Evolutionary conservation across 2,329 filamentous ascomycete species (phyloP), one percentile per base, ranked within the genome.

Genomic region (Trichothecium roseum): DNA sequence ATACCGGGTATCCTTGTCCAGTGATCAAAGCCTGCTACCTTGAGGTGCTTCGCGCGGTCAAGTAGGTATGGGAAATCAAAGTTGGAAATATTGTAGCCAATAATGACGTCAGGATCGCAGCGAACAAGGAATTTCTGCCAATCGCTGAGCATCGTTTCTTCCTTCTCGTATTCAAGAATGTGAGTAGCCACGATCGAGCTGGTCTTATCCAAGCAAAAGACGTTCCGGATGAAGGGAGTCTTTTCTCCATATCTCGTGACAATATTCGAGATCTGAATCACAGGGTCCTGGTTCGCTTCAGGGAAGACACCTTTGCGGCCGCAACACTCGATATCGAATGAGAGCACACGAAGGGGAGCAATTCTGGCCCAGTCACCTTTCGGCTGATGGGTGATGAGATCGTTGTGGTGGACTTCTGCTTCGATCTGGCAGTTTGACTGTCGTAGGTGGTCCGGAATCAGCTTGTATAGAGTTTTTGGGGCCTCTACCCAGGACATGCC

Each of bases 401-500:
- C 80, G 39, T 68, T 66, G 51, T 93, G 94, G 54, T 82, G 79
- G 37, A 94, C 75, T 46, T 80, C 72, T 10, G 89, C 91, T 61
- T 98, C 91, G 44, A 98, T 94, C 59, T 98, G 91, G 56, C 91
- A 96, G 49, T 87, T 94, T 2, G 89, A 96, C 44, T 94, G 83
- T 41, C 78, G 74, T 40, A 81, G 69, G 37, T 72, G 59, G 10
- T 74, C 60, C 2, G 75, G 63, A 14, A 94, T 66, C 35, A 94
- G 64, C 37, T 70, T 69, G 61, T 89, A 95, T 42, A 79, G 78
- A 20, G 69, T 70, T 3, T 81, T 71, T 16, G 84, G 81, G 14
- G 81, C 84, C 57, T 94, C 86, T 1, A 96, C 86, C 91, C 91
- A 98, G 2, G 87, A 89, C 91, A 98, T 98, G 43, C 91, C 91